A percentile compares a stretch with the other conserved stretches of the same genome.
These are phyloP conservation scores for Serendipita sp. DNA, from an alignment of 768 basidiomycete genomes.

Conservation along the genomic window DNA sequence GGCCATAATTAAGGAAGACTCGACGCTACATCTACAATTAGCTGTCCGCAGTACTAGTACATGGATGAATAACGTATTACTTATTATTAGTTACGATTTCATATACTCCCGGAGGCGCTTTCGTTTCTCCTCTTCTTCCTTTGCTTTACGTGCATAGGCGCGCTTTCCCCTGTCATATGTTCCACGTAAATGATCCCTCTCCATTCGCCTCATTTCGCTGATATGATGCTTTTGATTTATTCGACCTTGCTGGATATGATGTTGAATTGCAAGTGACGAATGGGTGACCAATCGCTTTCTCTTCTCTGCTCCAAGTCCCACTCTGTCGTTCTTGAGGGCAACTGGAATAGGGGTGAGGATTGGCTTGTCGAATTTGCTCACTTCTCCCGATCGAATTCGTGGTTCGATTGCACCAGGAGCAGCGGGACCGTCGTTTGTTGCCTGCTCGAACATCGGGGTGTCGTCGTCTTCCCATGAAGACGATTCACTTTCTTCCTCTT, in stretches of 20 bases:
- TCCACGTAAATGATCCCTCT: neutral
- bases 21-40: neutral
- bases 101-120: neutral
- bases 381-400: neutral
- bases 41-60: neutral
- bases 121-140: neutral
- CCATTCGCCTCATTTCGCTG: neutral
- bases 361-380: neutral
- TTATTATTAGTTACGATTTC: neutral
- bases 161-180: neutral
- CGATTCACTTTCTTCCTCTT: neutral
- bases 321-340: neutral
- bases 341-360: slow-evolving; percentile 3
- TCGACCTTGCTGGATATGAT: slow-evolving; percentile 4
- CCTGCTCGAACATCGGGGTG: neutral
- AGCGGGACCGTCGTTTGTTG: neutral
- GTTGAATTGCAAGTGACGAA: neutral
- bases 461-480: neutral
- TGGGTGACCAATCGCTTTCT: slow-evolving; percentile 1
- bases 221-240: neutral
- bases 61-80: neutral
- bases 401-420: neutral
- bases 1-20: too few relatives aligned
- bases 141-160: neutral
- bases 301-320: neutral